Percentiles rank a stretch among this genome's conserved stretches.
Conservation (phyloP, 257 asterid genomes). For the Rubia yunnanensis region DNA sequence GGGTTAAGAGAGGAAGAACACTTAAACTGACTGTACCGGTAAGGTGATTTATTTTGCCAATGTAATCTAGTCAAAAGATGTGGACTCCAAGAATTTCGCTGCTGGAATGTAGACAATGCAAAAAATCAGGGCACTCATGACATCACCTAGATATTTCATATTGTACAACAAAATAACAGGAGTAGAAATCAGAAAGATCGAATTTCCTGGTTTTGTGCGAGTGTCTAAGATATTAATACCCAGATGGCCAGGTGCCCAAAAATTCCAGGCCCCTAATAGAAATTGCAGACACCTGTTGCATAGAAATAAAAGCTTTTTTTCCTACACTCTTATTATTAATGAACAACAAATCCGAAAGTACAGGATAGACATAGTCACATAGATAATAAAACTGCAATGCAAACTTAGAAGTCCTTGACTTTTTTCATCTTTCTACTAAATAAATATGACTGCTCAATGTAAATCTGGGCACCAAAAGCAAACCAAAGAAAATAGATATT, state of each 20-base stretch:
- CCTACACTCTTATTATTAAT: background rate
- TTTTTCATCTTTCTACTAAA: background rate
- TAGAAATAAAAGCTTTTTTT: background rate
- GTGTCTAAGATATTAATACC: background rate
- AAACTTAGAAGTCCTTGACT: background rate
- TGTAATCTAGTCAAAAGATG: conserved; percentile 37
- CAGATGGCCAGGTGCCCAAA: background rate
- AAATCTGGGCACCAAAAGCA: background rate
- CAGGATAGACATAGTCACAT: background rate
- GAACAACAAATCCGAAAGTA: background rate
- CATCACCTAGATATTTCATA: background rate
- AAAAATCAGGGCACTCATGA: conserved; percentile 6
- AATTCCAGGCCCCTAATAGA: background rate
- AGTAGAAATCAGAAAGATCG: background rate
- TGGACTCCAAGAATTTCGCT: conserved; percentile 46
- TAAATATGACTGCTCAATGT: background rate
- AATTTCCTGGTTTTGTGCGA: background rate
- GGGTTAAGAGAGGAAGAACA: conserved; percentile 59
- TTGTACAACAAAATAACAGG: background rate
- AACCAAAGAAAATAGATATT: background rate
- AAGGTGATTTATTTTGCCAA: conserved; percentile 34
- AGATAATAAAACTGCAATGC: background rate
- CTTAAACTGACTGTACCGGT: conserved; percentile 36
- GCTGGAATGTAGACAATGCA: conserved; percentile 36
- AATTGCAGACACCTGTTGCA: background rate